phyloP scores from a whole-genome alignment of 106 monocot species.

The Triglochin maritima region DNA sequence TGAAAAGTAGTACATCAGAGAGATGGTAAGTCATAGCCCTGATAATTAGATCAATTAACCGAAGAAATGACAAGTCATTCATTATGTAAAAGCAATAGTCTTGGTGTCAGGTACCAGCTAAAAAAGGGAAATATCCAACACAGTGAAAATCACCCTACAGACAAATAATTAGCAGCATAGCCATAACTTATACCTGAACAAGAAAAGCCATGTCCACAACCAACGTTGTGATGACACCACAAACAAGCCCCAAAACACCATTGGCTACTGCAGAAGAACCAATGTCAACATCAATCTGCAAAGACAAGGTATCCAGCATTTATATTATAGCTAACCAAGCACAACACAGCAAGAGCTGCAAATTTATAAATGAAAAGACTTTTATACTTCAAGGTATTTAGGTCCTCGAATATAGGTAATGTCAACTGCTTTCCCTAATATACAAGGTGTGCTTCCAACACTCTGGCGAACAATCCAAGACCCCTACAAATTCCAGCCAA shows the following conservation, averaged over 20 bases:
- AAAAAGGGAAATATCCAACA: too few relatives aligned
- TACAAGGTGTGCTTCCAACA: constrained; percentile 90
- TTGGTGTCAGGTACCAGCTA: too few relatives aligned
- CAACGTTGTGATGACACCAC: constrained; percentile 75
- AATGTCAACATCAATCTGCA: constrained; percentile 95
- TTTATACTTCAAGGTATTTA: constrained; percentile 80
- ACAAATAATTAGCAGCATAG: too few relatives aligned
- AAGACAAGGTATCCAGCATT: not conserved
- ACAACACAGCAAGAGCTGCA: too few relatives aligned
- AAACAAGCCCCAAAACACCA: constrained; percentile 90
- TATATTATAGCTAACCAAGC: too few relatives aligned
- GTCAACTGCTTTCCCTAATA: constrained; percentile 93
- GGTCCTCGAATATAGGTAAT: constrained; percentile 76
- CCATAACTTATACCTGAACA: constrained; percentile 52
- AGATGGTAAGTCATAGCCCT: too few relatives aligned
- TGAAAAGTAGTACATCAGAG: too few relatives aligned
- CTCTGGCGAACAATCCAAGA: constrained; percentile 99
- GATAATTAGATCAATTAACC: too few relatives aligned
- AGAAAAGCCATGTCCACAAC: constrained; percentile 99
- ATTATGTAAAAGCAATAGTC: too few relatives aligned
- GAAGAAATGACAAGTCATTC: too few relatives aligned
- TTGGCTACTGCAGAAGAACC: constrained; percentile 98
- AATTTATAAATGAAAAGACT: too few relatives aligned
- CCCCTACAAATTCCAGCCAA: constrained; percentile 36
- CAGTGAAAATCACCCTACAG: too few relatives aligned